phyloP scores from a whole-genome alignment of 305 asterid genomes.

The Fraxinus ornus region DNA sequence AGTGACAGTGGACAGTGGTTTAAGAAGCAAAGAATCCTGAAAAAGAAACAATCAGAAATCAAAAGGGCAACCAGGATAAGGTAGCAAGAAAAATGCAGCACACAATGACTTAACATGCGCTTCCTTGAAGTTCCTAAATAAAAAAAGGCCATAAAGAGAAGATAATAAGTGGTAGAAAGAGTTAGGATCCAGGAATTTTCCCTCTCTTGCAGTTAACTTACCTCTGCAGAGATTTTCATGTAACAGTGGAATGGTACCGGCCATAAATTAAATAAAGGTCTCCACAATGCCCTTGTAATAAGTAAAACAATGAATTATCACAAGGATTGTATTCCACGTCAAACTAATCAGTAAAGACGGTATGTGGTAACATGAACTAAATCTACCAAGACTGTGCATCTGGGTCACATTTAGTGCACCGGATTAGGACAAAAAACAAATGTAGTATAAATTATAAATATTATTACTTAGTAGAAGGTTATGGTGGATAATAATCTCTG shows the following conservation, averaged over 20 bases:
- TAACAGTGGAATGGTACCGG: background rate
- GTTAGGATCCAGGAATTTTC: background rate
- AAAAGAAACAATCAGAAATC: constrained; percentile 20
- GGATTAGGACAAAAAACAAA: background rate
- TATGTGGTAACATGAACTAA: background rate
- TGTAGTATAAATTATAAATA: background rate
- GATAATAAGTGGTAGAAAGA: background rate
- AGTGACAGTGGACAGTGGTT: constrained; percentile 29
- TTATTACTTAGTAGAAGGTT: background rate
- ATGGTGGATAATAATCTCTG: background rate
- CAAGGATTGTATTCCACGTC: background rate
- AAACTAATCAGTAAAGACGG: background rate
- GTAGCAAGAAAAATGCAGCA: constrained; percentile 3
- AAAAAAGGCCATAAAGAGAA: background rate
- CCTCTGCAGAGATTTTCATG: background rate
- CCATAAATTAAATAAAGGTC: background rate
- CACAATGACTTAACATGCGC: constrained; percentile 8
- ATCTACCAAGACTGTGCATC: background rate
- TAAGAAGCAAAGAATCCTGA: constrained; percentile 40
- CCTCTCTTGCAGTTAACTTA: background rate
- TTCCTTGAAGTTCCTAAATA: background rate
- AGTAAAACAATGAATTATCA: background rate
- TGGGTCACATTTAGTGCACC: background rate
- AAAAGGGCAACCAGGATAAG: constrained; percentile 17
- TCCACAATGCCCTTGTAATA: background rate